A percentile compares a stretch with the other conserved stretches of the same genome.
Conservation (phyloP, 345 rosid species). For the Hirschfeldia incana region DNA sequence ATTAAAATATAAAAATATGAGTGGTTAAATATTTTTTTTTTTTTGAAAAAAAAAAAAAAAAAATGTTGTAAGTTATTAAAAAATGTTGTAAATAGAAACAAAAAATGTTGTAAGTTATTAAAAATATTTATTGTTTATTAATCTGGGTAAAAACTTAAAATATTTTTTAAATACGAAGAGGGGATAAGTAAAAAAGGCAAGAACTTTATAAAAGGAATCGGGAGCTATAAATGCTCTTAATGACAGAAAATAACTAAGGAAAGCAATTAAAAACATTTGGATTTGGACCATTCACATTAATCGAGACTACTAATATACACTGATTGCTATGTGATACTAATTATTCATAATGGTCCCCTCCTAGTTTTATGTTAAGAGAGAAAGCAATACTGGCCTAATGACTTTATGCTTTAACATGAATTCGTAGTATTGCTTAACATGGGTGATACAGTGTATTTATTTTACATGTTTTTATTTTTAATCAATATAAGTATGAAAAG, state of each 20-base stretch:
- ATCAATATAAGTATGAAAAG: background rate
- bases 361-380: background rate
- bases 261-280: slow-evolving; percentile 26
- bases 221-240: slow-evolving; percentile 33
- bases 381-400: background rate
- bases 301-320: slow-evolving; percentile 32
- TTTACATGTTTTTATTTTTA: background rate
- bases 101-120: too few relatives aligned
- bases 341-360: slow-evolving; percentile 34
- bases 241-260: slow-evolving; percentile 13
- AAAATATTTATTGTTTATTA: too few relatives aligned
- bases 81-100: too few relatives aligned
- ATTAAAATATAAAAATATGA: too few relatives aligned
- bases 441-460: slow-evolving; percentile 1
- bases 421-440: background rate
- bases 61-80: too few relatives aligned
- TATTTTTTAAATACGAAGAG: background rate
- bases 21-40: too few relatives aligned
- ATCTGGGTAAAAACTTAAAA: too few relatives aligned
- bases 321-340: slow-evolving; percentile 27
- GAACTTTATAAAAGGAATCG: slow-evolving; percentile 9
- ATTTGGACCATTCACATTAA: slow-evolving; percentile 31
- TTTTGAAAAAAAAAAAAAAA: too few relatives aligned
- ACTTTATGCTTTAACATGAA: background rate
- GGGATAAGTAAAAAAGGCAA: background rate